Evolutionary conservation across 805 yeast genomes (phyloP), one percentile per base, ranked within the genome.

Genomic region (Komagataella mondaviorum): DNA sequence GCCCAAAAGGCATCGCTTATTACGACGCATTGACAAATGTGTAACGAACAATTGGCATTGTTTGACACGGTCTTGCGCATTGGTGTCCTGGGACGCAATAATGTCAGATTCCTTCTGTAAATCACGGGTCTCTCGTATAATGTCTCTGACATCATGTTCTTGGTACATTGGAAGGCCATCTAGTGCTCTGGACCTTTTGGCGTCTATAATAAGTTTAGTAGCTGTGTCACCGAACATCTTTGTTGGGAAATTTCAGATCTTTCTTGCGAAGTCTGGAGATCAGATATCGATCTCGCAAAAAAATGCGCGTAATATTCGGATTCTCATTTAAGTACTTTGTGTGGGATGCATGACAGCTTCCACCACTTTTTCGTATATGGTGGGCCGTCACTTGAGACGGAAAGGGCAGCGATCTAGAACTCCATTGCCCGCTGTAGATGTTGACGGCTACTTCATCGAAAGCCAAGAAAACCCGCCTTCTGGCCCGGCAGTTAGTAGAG

Each of bases 211-310:
- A n/a, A 91, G 76, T 63, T 91, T 91, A 54, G 80, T 78, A 2
- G 91, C 96, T 4, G 78, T 59, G 59, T 90, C 97, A 24, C 97
- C 97, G 59, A 88, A 88, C 99, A 91, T 91, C 6, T 22, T 22
- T 8, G 45, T 44, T 44, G 20, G 5, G 23, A 44, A 12, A 5
- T 6, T 20, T 30, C 39, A 30, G 14, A 30, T 30, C 39, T 30
- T 30, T 30, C 39, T 30, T 30, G 6, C 10, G 4, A 30, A 5
- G 14, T 30, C 14, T 14, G 39, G n/a, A 30, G 39, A 30, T 20
- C 20, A 20, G 20, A 20, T 20, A 20, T 20, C 3, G 20, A 20
- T 20, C 20, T 20, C 12, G 23, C 48, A 22, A 30, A 30, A 30
- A 30, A 30, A 30, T 30, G 39, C 39, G 39, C 39, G 39, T 30